These are phyloP conservation scores for Vaccinium vitisidaea DNA, from an alignment of 148 eudicot species.

Conservation along the genomic window DNA sequence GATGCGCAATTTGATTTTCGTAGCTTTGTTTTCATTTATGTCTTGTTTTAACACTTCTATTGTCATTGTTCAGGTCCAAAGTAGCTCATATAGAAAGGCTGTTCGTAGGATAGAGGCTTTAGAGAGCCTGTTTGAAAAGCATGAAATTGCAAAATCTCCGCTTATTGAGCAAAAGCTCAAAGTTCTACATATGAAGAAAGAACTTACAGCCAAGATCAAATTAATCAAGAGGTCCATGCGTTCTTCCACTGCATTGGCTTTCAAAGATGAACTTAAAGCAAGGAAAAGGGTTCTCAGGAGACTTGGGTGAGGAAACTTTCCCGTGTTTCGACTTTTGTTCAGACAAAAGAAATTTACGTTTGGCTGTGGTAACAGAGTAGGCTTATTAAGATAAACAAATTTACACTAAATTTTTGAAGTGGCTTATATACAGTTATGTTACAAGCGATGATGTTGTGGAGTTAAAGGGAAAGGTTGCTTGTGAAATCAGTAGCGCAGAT, in stretches of 20 bases:
- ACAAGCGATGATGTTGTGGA: constrained; percentile 84
- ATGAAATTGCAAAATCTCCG: constrained; percentile 84
- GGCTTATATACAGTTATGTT: constrained; percentile 58
- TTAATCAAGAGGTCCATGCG: constrained; percentile 66
- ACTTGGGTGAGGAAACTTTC: constrained; percentile 61
- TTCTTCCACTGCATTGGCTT: constrained; percentile 70
- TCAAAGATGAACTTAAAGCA: constrained; percentile 95
- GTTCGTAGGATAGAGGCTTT: constrained; percentile 83
- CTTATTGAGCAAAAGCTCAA: constrained; percentile 77
- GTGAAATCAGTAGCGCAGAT: constrained; percentile 97
- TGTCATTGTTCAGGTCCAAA: constrained; percentile 58
- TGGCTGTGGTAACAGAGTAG: not conserved
- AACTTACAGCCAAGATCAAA: constrained; percentile 68
- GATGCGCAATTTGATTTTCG: not conserved
- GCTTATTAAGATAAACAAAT: not conserved
- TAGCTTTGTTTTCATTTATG: not conserved
- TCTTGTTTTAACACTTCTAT: constrained; percentile 12
- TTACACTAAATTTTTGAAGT: not conserved
- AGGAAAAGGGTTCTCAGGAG: constrained; percentile 86
- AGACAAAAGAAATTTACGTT: not conserved
- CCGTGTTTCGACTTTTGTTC: not conserved
- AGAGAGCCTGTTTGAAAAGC: constrained; percentile 78
- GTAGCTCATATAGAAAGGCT: constrained; percentile 76
- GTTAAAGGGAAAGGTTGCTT: constrained; percentile 92
- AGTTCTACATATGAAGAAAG: constrained; percentile 73